Percentiles rank a stretch among this genome's conserved stretches.
These are phyloP conservation scores for Epichloe gansuensis DNA, from an alignment of 2,329 filamentous ascomycete species.

Conservation along the genomic window DNA sequence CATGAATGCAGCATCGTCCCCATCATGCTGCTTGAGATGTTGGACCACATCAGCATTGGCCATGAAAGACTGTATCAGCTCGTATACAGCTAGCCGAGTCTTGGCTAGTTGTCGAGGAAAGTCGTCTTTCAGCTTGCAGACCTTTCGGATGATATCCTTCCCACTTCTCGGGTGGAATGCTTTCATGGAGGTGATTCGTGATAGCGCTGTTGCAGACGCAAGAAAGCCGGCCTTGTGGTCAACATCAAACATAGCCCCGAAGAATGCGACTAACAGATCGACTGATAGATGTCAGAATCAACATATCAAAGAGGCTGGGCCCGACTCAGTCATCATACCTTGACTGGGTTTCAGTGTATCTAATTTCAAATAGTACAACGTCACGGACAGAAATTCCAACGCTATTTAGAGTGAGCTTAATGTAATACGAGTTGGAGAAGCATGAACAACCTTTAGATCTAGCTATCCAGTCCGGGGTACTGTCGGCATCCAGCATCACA, in stretches of 20 bases:
- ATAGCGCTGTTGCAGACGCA: conserved; percentile 39
- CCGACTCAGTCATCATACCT: conserved; percentile 18
- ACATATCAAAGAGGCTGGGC: not conserved
- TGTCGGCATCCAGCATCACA: conserved; percentile 24
- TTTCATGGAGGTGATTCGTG: conserved; percentile 35
- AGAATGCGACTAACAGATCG: conserved; percentile 38
- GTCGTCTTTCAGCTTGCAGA: conserved; percentile 41
- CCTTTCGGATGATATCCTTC: conserved; percentile 33
- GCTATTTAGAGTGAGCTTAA: conserved; percentile 21
- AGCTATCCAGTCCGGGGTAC: conserved; percentile 37
- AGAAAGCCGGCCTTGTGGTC: conserved; percentile 47
- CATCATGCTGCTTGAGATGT: conserved; percentile 32
- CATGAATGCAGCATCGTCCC: conserved; percentile 31
- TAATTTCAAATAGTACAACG: conserved; percentile 34
- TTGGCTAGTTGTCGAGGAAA: conserved; percentile 39
- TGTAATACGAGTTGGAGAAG: not conserved
- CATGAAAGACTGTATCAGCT: conserved; percentile 33
- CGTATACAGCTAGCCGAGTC: conserved; percentile 40
- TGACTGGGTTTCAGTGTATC: conserved; percentile 37
- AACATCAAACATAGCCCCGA: conserved; percentile 44
- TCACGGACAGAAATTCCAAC: conserved; percentile 42
- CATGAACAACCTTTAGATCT: conserved; percentile 33
- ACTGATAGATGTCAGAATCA: conserved; percentile 15
- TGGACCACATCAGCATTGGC: conserved; percentile 27
- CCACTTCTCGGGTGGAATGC: conserved; percentile 36